Conservation (phyloP, 139 green algal species). For the Chlamydomonas sp. region DNA sequence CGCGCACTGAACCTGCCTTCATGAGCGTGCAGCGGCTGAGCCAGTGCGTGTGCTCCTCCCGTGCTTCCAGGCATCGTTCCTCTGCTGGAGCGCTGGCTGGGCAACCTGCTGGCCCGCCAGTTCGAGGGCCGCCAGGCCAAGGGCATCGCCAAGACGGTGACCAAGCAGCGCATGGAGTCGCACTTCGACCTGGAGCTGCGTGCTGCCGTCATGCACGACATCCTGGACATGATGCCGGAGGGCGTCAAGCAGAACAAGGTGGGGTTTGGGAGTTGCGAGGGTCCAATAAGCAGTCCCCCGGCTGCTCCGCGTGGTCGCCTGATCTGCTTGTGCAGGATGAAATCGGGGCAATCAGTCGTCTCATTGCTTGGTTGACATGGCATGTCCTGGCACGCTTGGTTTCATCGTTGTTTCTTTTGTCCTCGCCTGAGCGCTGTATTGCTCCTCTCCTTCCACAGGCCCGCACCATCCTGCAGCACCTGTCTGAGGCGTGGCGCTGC, state of each 20-base stretch:
- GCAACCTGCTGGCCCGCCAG: conserved; percentile 98
- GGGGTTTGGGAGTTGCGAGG: neutral
- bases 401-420: neutral
- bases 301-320: too few species aligned
- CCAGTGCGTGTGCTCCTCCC: too few species aligned
- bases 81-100: conserved; percentile 98
- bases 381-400: too few species aligned
- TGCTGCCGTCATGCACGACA: conserved; percentile 98
- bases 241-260: conserved; percentile 80
- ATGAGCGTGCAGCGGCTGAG: too few species aligned
- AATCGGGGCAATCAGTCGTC: too few species aligned
- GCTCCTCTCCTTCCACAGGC: conserved; percentile 85
- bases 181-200: conserved; percentile 99
- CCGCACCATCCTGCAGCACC: conserved; percentile 98
- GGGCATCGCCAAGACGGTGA: conserved; percentile 97
- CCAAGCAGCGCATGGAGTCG: conserved; percentile 98
- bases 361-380: too few species aligned
- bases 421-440: neutral
- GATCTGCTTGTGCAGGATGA: too few species aligned
- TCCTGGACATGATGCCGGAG: conserved; percentile 99
- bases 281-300: too few species aligned
- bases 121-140: conserved; percentile 98
- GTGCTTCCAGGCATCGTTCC: conserved; percentile 79
- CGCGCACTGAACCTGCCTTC: too few species aligned
- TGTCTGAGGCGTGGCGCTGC: conserved; percentile 98